Percentiles rank a stretch among this genome's conserved stretches.
Conservation (phyloP, 169 alveolate genomes). For the Plasmodium gaboni region DNA sequence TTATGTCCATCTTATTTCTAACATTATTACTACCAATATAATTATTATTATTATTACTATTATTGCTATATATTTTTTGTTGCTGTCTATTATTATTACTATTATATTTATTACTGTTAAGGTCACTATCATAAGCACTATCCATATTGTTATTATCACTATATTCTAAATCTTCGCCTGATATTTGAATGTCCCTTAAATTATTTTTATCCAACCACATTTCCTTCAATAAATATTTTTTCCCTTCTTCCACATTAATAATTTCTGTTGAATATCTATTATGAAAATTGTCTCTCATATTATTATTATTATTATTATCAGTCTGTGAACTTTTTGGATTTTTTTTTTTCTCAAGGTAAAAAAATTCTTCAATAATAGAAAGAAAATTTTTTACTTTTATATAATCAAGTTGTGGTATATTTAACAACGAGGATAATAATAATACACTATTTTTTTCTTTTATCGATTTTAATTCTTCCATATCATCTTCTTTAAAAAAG, state of each 20-base stretch:
- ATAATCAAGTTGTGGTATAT: conserved; percentile 56
- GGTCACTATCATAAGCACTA: neutral
- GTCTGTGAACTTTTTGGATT: neutral
- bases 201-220: neutral
- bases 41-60: neutral
- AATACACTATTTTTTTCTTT: conserved; percentile 57
- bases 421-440: conserved; percentile 45
- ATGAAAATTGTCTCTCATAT: neutral
- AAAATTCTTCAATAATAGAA: conserved; percentile 56
- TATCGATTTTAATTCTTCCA: conserved; percentile 3
- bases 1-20: no score
- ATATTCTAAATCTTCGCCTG: neutral
- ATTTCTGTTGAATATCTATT: neutral
- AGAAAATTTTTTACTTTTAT: conserved; percentile 43
- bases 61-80: neutral
- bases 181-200: neutral
- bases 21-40: neutral
- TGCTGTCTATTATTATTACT: neutral
- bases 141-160: neutral
- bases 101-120: neutral
- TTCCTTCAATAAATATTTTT: neutral
- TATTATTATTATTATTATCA: neutral
- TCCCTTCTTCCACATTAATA: conserved; percentile 4
- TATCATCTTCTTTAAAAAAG: conserved; percentile 23
- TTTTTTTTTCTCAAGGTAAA: conserved; percentile 54